Evolutionary conservation across 2,329 filamentous ascomycete genomes (phyloP), one percentile per base, ranked within the genome.

Genomic region (Ceratocystis lukuohia): DNA sequence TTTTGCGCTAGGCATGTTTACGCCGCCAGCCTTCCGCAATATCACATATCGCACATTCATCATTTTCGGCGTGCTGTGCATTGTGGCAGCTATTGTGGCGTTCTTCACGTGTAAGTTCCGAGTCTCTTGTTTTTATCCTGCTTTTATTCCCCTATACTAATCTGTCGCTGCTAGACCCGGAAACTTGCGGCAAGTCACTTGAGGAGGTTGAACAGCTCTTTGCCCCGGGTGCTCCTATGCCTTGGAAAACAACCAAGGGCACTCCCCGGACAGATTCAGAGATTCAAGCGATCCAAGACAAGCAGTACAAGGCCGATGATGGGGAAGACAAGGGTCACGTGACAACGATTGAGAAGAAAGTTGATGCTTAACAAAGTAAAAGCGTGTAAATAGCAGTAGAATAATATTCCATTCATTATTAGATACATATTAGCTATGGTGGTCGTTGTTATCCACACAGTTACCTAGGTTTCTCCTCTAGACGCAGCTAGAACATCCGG

Each of bases 41-140:
- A 77, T 77, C 46, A 69, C 66, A n/a, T 69, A 66, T 6, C 56
- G 63, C 25, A 69, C 68, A 22, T 78, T 77, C 65, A 70, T 79
- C 59, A 75, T 76, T 63, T 77, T 75, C 64, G 72, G 75, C 8
- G 75, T 79, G 8, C 79, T 78, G 66, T 77, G 75, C 66, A 70
- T 79, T 45, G 76, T 74, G 37, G 77, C 76, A 62, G 73, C 75
- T 3, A 71, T 79, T 33, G 78, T 81, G 69, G 75, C 76, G 5
- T 74, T 76, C 64, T 78, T 74, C 64, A 78, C 68, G 59, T 77
- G 62, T 64, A 53, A 64, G 62, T 64, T 12, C 3, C 0, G 10
- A 15, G 12, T 20, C 53, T 37, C 46, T 46, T 41, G 5, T 56
- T 25, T 17, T 4, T n/a, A 5, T 8, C 1, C 10, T 15, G 17